These are phyloP conservation scores for Myxozyma vanderwaltii DNA, from an alignment of 805 yeast species.

Conservation along the genomic window DNA sequence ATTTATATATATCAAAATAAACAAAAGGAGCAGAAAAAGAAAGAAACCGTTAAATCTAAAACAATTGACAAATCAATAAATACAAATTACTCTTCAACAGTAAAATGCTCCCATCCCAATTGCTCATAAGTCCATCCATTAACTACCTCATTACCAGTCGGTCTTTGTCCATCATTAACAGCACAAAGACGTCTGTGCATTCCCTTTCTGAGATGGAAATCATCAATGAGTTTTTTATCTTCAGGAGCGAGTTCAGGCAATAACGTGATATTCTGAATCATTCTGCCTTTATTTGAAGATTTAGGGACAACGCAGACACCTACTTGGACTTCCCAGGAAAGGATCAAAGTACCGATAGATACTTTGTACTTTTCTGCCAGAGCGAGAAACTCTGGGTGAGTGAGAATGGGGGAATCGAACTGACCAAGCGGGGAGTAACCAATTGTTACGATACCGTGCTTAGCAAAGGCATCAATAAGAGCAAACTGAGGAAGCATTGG, in stretches of 20 bases:
- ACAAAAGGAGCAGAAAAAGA: no score
- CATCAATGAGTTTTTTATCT: conserved; percentile 4
- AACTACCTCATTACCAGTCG: conserved; percentile 10
- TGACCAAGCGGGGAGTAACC: conserved; percentile 81
- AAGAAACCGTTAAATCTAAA: no score
- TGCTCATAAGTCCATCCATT: conserved; percentile 22
- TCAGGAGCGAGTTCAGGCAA: conserved; percentile 9
- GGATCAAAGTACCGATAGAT: conserved; percentile 61
- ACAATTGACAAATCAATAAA: no score
- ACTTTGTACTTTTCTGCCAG: conserved; percentile 60
- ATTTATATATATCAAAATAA: no score
- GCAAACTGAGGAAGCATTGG: conserved; percentile 52
- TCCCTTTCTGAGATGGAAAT: conserved; percentile 13
- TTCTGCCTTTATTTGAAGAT: conserved; percentile 66
- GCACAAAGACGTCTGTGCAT: conserved; percentile 18
- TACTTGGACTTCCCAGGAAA: conserved; percentile 82
- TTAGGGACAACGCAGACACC: conserved; percentile 73
- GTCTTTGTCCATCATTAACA: conserved; percentile 12
- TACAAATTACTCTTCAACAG: no score
- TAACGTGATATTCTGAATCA: conserved; percentile 52
- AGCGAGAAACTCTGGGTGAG: conserved; percentile 58
- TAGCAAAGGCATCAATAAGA: conserved; percentile 54
- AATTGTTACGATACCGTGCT: conserved; percentile 58
- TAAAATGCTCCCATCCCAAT: conserved; percentile 28
- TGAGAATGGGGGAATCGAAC: conserved; percentile 62